Conservation (phyloP, 208 protist species). For the Leishmania tropica region DNA sequence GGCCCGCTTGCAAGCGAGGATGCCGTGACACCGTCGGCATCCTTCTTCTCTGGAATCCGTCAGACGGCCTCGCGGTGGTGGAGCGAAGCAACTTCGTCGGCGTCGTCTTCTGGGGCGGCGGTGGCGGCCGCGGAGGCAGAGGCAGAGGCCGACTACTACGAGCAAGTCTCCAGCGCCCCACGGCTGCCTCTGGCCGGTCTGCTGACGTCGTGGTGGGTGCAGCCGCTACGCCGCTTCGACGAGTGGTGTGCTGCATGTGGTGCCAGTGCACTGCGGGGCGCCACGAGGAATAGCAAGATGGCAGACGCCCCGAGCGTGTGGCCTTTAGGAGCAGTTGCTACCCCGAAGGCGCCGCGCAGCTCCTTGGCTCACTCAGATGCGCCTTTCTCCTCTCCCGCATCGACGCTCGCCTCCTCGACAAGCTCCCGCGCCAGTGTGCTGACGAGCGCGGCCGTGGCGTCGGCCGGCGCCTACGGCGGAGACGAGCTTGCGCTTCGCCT, state of each 20-base stretch:
- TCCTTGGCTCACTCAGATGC: neutral
- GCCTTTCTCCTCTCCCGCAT: neutral
- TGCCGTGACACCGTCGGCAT: neutral
- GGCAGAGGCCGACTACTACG: conserved; percentile 61
- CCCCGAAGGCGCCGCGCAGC: neutral
- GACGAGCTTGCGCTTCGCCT: conserved; percentile 23
- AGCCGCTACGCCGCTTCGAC: conserved; percentile 33
- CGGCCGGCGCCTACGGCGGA: conserved; percentile 1
- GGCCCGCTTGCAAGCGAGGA: conserved; percentile 5
- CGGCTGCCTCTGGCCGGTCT: conserved; percentile 23
- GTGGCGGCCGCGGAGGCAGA: neutral
- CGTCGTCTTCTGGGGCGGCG: neutral
- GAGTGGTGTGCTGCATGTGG: conserved; percentile 23
- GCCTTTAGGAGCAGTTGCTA: neutral
- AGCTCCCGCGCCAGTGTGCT: neutral
- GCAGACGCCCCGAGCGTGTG: neutral
- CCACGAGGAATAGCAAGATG: neutral
- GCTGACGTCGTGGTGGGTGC: conserved; percentile 55
- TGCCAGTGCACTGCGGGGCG: neutral
- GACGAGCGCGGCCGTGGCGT: neutral
- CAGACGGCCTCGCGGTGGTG: conserved; percentile 25
- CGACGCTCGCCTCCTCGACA: neutral
- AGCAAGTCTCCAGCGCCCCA: conserved; percentile 42
- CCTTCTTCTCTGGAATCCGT: conserved; percentile 23
- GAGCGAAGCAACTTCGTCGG: conserved; percentile 10